Evolutionary conservation across 257 asterid species (phyloP).

Genomic region (Solanum ossicruentum): DNA sequence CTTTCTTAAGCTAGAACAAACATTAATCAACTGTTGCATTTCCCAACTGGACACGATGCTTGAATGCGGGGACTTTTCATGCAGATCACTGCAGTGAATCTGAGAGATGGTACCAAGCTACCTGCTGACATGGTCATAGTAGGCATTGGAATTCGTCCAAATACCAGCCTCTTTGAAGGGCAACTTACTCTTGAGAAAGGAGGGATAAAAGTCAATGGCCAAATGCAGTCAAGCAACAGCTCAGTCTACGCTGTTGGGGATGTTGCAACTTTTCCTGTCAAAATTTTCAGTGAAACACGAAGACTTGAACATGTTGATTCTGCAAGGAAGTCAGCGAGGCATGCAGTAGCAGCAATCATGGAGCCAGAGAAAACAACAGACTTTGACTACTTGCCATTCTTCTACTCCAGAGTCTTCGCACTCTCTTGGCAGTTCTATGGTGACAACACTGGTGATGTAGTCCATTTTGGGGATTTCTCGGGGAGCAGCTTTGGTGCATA

Average conservation of each 20-base stretch:
- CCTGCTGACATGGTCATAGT: conserved; percentile 80
- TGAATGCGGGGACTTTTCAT: background rate
- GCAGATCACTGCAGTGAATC: conserved; percentile 78
- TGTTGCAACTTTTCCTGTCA: conserved; percentile 78
- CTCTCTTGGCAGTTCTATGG: conserved; percentile 88
- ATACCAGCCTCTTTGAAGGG: conserved; percentile 82
- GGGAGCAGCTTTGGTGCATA: conserved; percentile 53
- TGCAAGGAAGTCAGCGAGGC: conserved; percentile 70
- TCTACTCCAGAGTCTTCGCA: conserved; percentile 78
- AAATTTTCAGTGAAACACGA: conserved; percentile 53
- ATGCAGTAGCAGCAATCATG: conserved; percentile 63
- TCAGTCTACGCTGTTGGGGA: conserved; percentile 83
- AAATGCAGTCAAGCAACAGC: conserved; percentile 67
- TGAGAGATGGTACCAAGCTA: conserved; percentile 63
- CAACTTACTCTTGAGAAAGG: conserved; percentile 84
- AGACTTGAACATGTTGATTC: conserved; percentile 85
- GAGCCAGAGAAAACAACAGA: conserved; percentile 44
- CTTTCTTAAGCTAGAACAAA: background rate
- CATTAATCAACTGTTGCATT: background rate
- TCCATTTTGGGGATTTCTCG: conserved; percentile 60
- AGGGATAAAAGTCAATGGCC: conserved; percentile 74
- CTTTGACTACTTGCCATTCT: conserved; percentile 72
- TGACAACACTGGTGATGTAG: conserved; percentile 53
- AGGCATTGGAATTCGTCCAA: conserved; percentile 91
- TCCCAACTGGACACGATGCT: background rate